Base-by-base conservation (phyloP, 768 basidiomycete genomes). In the Crassisporium funariophilum region DNA sequence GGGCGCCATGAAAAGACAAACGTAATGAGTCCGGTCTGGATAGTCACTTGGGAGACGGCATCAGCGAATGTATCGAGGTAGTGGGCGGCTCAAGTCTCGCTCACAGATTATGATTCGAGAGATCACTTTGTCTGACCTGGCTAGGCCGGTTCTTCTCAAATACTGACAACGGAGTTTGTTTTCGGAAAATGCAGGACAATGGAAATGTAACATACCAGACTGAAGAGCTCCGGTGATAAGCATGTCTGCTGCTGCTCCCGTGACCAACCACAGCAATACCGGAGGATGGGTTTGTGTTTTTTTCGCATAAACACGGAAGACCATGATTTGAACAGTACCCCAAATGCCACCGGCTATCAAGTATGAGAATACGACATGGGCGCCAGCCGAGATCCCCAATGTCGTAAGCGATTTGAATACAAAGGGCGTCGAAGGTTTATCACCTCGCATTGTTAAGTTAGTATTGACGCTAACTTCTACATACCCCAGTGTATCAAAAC, bases 1-100 rank as follows among this genome's bases (percentile, higher is more conserved):
- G n/a, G n/a, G n/a, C n/a, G n/a, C n/a, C n/a, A n/a, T n/a, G n/a
- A n/a, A 23, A 17, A 38, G 9, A 45, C 47, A 27, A 42, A 56
- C 52, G 57, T 59, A 12, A 59, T 20, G 4, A 59, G 34, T 12
- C 57, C 57, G 7, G 55, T 59, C 29, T 59, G 55, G 11, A 59
- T 52, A 2, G 57, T 53, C 4, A 56, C 57, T 59, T 15, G 3
- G 33, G 23, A 21, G 5, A 12, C n/a, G 20, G 15, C 11, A 9
- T 6, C 15, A 7, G 13, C 5, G n/a, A 46, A 4, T 10, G 22
- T 17, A 15, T 2, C 8, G 27, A 15, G n/a, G 47, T n/a, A n/a
- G n/a, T n/a, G n/a, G n/a, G n/a, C n/a, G n/a, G n/a, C n/a, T n/a
- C n/a, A n/a, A n/a, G n/a, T n/a, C n/a, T n/a, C n/a, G n/a, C 57